Evolutionary conservation across 2,329 filamentous ascomycete genomes (phyloP).

Genomic region (Penicillium verrucosum): DNA sequence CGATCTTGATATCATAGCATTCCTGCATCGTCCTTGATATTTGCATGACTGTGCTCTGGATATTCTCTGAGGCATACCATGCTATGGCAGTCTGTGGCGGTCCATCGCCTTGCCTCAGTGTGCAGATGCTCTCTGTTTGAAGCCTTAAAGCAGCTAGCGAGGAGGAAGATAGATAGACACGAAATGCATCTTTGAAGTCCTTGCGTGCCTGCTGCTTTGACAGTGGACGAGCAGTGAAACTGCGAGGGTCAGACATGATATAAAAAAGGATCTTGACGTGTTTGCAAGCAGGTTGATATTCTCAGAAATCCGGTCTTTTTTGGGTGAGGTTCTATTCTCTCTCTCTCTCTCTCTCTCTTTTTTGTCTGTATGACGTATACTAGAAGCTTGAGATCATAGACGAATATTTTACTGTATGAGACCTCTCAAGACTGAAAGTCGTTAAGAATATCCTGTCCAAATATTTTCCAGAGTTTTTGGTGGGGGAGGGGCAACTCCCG

Average conservation of each 20-base stretch:
- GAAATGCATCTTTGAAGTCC: slow-evolving; percentile 56
- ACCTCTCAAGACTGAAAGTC: neutral
- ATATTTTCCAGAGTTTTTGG: neutral
- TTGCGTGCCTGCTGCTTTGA: slow-evolving; percentile 47
- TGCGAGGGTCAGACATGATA: slow-evolving; percentile 39
- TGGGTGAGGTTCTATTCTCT: neutral
- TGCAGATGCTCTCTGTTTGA: slow-evolving; percentile 58
- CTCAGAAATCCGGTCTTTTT: neutral
- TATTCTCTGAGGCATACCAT: slow-evolving; percentile 60
- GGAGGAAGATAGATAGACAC: slow-evolving; percentile 56
- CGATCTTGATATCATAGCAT: slow-evolving; percentile 67
- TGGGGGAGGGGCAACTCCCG: slow-evolving; percentile 6
- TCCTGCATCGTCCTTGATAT: slow-evolving; percentile 72
- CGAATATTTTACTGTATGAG: neutral
- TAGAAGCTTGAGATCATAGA: neutral
- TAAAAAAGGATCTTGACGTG: neutral
- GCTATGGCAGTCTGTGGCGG: slow-evolving; percentile 57
- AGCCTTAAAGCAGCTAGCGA: slow-evolving; percentile 56
- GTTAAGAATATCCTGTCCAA: neutral
- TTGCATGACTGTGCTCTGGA: slow-evolving; percentile 66
- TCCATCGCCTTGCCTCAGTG: slow-evolving; percentile 35
- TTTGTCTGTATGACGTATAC: neutral
- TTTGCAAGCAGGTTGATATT: neutral
- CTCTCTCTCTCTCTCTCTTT: neutral
- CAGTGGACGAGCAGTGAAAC: slow-evolving; percentile 55